Percentiles rank a stretch among this genome's conserved stretches.
Conservation (phyloP, 73 alveolate species). For the Tetrahymena thermophila region DNA sequence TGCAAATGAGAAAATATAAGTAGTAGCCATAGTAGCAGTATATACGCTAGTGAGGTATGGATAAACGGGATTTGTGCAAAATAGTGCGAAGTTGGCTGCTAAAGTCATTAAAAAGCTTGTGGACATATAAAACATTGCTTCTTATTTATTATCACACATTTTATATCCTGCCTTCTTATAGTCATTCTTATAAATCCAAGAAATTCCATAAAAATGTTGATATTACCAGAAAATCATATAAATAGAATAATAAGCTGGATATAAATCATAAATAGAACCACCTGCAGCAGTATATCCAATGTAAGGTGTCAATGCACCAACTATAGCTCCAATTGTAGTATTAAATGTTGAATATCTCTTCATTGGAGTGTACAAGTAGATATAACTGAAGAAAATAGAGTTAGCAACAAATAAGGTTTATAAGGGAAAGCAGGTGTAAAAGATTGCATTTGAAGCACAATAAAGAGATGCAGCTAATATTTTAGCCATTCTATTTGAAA, state of each 20-base stretch:
- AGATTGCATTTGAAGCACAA: background rate
- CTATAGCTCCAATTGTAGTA: conserved; percentile 75
- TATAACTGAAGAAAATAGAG: conserved; percentile 56
- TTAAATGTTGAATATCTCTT: conserved; percentile 50
- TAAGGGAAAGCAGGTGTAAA: conserved; percentile 30
- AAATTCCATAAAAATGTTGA: conserved; percentile 81
- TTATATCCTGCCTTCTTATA: conserved; percentile 75
- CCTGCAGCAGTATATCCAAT: conserved; percentile 69
- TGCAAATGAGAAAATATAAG: background rate
- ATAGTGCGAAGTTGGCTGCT: background rate
- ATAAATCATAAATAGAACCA: conserved; percentile 39
- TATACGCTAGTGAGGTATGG: background rate
- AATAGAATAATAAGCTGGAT: conserved; percentile 40
- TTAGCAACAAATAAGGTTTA: conserved; percentile 53
- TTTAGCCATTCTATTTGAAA: background rate
- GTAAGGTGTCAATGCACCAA: conserved; percentile 78
- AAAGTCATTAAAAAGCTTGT: background rate
- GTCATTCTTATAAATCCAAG: conserved; percentile 63
- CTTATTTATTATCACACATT: conserved; percentile 40
- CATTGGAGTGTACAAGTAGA: conserved; percentile 64
- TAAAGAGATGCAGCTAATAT: background rate
- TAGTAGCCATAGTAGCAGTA: background rate
- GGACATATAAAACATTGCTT: background rate
- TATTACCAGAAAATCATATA: conserved; percentile 76
- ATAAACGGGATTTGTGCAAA: background rate